Evolutionary conservation across 768 basidiomycete species (phyloP), one percentile per base, ranked within the genome.

Genomic region (Suillus placidus): DNA sequence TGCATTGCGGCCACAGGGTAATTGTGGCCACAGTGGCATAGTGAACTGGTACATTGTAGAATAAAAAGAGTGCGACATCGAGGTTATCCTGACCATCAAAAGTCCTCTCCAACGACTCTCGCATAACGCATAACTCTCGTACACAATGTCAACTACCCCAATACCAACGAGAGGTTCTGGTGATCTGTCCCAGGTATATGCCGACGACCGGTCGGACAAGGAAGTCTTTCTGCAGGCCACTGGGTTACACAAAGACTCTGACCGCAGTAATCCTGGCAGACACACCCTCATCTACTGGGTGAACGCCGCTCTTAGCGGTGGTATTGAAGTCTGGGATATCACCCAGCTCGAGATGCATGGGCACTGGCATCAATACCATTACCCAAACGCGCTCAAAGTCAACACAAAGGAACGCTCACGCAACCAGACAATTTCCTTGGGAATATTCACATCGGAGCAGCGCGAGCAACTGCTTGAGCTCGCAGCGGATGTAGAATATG

Each of bases 371-470:
- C 67, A 62, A 26, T 74, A 76, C 62, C 66, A 73, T 40, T 76
- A 74, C 14, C 74, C 75, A 8, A 73, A 74, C 40, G 20, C 76
- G 49, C 69, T 75, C 64, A 73, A 73, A 34, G 68, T 74, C 49
- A 69, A 74, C 6, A 66, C 34, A 37, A 35, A 26, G 55, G 71
- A 63, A 18, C 52, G 69, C 4, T 60, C 63, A 35, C 13, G 63
- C 6, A 61, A 68, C 18, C 30, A 54, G 43, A 71, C 70, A 20
- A 60, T 69, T 6, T 61, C 66, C 37, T 66, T 74, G 5, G 73
- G 71, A 0, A 45, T 32, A 62, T 69, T 73, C 20, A 71, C 34
- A 5, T 55, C 71, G 9, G 74, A 76, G n/a, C 69, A 74, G 47
- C 69, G 74, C 13, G 73, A 76, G 61, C 62, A 47, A 14, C n/a